phyloP scores from a whole-genome alignment of 805 yeast genomes.

The Lachancea dasiensis region DNA sequence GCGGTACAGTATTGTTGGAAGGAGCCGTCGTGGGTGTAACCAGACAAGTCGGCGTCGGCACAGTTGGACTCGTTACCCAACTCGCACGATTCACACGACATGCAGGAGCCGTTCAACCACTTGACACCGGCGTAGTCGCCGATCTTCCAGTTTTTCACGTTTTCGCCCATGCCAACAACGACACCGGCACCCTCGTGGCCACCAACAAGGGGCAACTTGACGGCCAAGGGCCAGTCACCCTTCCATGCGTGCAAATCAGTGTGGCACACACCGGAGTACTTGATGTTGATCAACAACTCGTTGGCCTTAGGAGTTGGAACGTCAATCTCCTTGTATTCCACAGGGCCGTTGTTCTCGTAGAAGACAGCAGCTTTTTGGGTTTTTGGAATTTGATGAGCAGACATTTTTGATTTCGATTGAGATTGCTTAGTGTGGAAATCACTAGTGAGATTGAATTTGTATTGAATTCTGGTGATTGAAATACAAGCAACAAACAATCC shows the following conservation, averaged over 20 bases:
- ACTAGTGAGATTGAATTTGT: not conserved
- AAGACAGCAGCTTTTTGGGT: constrained; percentile 69
- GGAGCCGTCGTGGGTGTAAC: constrained; percentile 86
- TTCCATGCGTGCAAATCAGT: constrained; percentile 92
- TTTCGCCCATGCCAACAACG: constrained; percentile 54
- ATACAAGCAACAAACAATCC: no score
- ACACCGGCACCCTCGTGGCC: constrained; percentile 70
- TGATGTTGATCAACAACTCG: constrained; percentile 74
- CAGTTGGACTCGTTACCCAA: constrained; percentile 56
- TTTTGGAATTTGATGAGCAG: constrained; percentile 44
- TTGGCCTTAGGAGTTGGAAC: constrained; percentile 75
- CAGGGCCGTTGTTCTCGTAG: constrained; percentile 58
- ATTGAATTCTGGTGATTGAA: not conserved
- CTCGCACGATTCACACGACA: constrained; percentile 56
- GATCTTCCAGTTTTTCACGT: constrained; percentile 51
- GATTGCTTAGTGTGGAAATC: not conserved
- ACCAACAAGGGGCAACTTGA: constrained; percentile 55
- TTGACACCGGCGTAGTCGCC: constrained; percentile 63
- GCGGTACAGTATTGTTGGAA: constrained; percentile 90
- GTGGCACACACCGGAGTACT: constrained; percentile 90
- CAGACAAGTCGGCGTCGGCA: constrained; percentile 65
- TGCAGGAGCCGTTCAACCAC: constrained; percentile 62
- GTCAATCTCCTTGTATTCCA: constrained; percentile 65
- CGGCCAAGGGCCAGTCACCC: constrained; percentile 84
- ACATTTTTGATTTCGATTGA: constrained; percentile 16